phyloP scores from a whole-genome alignment of 2,329 filamentous ascomycete species.

The Colletotrichum sp. region DNA sequence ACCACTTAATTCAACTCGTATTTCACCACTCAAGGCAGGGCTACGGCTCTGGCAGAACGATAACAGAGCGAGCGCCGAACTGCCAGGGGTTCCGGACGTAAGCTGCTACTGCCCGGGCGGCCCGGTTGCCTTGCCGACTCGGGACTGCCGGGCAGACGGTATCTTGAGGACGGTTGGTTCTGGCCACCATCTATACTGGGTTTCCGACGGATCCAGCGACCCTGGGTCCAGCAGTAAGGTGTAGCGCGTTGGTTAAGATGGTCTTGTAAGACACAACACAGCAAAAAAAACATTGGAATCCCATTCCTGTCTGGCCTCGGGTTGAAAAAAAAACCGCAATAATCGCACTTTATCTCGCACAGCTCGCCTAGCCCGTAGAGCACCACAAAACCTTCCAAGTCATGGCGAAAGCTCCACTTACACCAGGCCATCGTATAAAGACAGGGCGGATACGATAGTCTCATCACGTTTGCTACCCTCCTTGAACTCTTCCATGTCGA shows the following conservation, averaged over 20 bases:
- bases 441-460: conserved; percentile 96
- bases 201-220: not conserved
- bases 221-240: not conserved
- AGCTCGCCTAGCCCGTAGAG: conserved; percentile 10
- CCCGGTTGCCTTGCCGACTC: not conserved
- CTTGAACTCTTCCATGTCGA: conserved; percentile 98
- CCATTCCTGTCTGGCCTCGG: conserved; percentile 8
- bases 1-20: not conserved
- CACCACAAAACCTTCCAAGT: not conserved
- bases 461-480: conserved; percentile 98
- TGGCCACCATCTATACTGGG: not conserved
- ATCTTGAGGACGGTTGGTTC: not conserved
- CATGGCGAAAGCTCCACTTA: conserved; percentile 39
- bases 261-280: not conserved
- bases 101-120: not conserved
- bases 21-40: not conserved
- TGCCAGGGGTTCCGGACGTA: not conserved
- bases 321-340: not conserved
- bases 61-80: not conserved
- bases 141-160: not conserved
- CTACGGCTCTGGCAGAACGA: not conserved
- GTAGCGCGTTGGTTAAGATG: not conserved
- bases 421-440: conserved; percentile 94
- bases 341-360: conserved; percentile 6
- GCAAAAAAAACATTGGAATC: conserved; percentile 9